Percentiles rank a stretch among this genome's conserved stretches.
These are phyloP conservation scores for Xylaria sp. DNA, from an alignment of 2,329 filamentous ascomycete species.

Conservation along the genomic window DNA sequence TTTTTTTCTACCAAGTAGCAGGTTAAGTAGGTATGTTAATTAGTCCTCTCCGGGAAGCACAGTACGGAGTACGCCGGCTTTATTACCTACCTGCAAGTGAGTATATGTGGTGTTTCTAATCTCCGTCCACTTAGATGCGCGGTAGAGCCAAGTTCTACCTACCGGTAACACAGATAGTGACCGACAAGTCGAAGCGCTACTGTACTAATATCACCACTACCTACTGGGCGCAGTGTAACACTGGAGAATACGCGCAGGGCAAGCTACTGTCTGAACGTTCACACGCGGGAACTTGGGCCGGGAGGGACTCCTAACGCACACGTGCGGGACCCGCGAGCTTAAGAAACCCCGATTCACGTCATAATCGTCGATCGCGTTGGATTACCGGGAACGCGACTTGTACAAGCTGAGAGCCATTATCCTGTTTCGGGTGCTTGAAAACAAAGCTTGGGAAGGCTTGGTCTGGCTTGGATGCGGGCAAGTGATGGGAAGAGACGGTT, in stretches of 20 bases:
- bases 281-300: background rate
- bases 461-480: too few species aligned
- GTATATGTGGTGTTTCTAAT: too few species aligned
- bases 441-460: background rate
- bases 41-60: too few species aligned
- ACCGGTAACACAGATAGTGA: too few species aligned
- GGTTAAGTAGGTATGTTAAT: background rate
- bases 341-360: constrained; percentile 21
- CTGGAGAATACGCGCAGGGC: background rate
- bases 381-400: background rate
- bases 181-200: too few species aligned
- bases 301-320: background rate
- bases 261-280: background rate
- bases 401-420: constrained; percentile 1
- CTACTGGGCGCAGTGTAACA: background rate
- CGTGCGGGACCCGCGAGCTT: background rate
- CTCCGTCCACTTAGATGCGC: too few species aligned
- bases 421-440: constrained; percentile 7
- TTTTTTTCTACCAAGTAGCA: background rate
- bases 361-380: constrained; percentile 24
- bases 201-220: too few species aligned
- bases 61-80: too few species aligned
- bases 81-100: too few species aligned
- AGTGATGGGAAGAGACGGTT: too few species aligned
- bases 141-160: too few species aligned